Percentiles rank a stretch among this genome's conserved stretches.
Conservation (phyloP, 2,329 filamentous ascomycete species). For the Graphilbum fragrans region DNA sequence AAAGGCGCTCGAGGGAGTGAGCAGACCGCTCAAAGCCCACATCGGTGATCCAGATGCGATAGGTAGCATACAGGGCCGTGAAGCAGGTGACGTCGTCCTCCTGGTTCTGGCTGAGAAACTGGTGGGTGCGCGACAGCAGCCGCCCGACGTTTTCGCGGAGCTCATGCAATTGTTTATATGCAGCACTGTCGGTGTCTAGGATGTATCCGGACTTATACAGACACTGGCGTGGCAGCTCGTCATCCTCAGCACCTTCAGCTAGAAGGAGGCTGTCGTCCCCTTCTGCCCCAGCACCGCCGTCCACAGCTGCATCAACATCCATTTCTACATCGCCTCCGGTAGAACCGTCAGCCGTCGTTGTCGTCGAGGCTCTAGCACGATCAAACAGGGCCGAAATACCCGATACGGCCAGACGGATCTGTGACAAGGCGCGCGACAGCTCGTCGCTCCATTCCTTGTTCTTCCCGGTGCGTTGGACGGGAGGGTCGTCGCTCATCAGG, state of each 20-base stretch:
- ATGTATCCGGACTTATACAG: slow-evolving; percentile 81
- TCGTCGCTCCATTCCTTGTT: slow-evolving; percentile 99
- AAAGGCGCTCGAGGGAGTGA: slow-evolving; percentile 79
- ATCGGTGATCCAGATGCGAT: slow-evolving; percentile 93
- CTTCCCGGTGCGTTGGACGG: slow-evolving; percentile 81
- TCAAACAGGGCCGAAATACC: slow-evolving; percentile 87
- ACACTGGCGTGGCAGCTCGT: slow-evolving; percentile 76
- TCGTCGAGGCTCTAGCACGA: slow-evolving; percentile 53
- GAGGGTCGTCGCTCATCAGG: slow-evolving; percentile 70
- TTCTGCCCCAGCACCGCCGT: slow-evolving; percentile 32
- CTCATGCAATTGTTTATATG: slow-evolving; percentile 67
- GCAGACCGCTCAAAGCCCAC: slow-evolving; percentile 93
- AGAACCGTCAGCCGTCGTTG: slow-evolving; percentile 13
- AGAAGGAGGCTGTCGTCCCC: slow-evolving; percentile 39
- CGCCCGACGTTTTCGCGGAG: slow-evolving; percentile 71
- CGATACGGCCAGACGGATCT: slow-evolving; percentile 79
- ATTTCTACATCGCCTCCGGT: slow-evolving; percentile 23
- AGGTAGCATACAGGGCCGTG: slow-evolving; percentile 82
- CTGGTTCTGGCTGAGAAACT: slow-evolving; percentile 70
- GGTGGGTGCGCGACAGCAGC: slow-evolving; percentile 71
- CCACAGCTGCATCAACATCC: neutral
- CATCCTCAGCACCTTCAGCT: slow-evolving; percentile 60
- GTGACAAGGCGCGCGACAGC: slow-evolving; percentile 76
- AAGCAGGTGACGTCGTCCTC: slow-evolving; percentile 96
- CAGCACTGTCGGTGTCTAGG: slow-evolving; percentile 45